Evolutionary conservation across 2,329 filamentous ascomycete genomes (phyloP), one percentile per base, ranked within the genome.

Genomic region (Kalmusia sp.): DNA sequence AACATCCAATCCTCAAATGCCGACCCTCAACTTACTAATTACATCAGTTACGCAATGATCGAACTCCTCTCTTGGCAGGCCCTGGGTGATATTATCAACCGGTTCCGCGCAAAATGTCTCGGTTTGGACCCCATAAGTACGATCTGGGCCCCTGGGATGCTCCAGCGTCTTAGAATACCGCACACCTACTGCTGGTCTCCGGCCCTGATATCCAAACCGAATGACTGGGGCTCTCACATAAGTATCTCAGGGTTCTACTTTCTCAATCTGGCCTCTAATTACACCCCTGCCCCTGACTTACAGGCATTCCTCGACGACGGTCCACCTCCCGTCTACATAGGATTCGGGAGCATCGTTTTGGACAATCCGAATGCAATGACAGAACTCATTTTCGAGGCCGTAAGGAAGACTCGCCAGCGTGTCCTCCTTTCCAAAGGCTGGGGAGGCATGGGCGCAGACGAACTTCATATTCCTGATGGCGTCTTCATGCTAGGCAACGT

Each of bases 401-500:
- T 84, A 2, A 63, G 67, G 17, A 12, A 57, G n/a, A 53, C 57
- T 6, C 52, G 56, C 7, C 58, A 64, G 4, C 76, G 84, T 19
- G 82, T 80, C 1, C 75, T 86, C 1, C 73, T 87, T 0, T 84
- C 82, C 0, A 78, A 79, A 45, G 83, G 82, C 2, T 85, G 82
- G 83, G 75, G 74, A 11, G 70, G 68, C 17, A 19, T 12, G 9
- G 61, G 58, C 35, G 54, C 58, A 7, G 69, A 69, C 2, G 71
- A 76, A 12, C 27, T 28, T 28, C 27, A 28, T 28, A 12, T 28
- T 12, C 27, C 27, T 3, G 71, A 65, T 1, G 45, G 76, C 66
- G 61, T 34, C 84, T 83, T 1, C 82, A 85, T 48, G 80, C 17
- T 48, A 28, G 28, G 21, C 28, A 93, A 92, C 65, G 85, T 87